Evolutionary conservation across 2,329 filamentous ascomycete genomes (phyloP), one percentile per base, ranked within the genome.

Genomic region (Monosporascus sp.): DNA sequence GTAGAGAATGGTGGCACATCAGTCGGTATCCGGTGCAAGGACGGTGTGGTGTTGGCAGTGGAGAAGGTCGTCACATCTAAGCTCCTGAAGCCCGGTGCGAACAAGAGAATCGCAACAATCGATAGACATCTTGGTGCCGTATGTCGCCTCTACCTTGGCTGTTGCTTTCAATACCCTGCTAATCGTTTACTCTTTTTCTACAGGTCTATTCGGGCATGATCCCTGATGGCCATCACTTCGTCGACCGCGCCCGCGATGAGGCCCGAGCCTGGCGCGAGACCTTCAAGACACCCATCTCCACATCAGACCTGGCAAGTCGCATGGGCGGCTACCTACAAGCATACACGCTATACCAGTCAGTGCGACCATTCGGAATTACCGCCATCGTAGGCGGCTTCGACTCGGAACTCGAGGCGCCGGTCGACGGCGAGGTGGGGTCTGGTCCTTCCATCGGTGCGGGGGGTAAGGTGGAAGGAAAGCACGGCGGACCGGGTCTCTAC

Each of bases 1-100:
- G 94, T 99, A 59, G 94, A 99, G 78, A 97, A 95, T 68, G 94
- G 93, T 62, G 93, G 94, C 68, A 99, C 94, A 52, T 91, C 92
- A 51, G 85, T 99, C 72, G 94, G 94, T 64, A 96, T 99, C 74
- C 84, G 91, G 71, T 96, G 91, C 82, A 96, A 96, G 77, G 91
- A 97, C 72, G 94, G 94, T 59, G 89, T 99, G 50, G 91, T 99
- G 58, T 82, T 99, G 61, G 94, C 94, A 43, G 87, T 96, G 57
- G 94, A 99, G 80, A 99, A 99, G 82, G 87, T 97, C 68, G 84
- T 97, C 72, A 84, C 87, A 59, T 97, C 92, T 73, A 97, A 97
- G 79, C 84, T 99, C 63, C 81, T 97, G 67, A 97, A 97, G 78
- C 84, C 90, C 25, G 89, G 88, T 67, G 91, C 92, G 67, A 99